Evolutionary conservation across 768 basidiomycete genomes (phyloP), one percentile per base, ranked within the genome.

Genomic region (Mycena capillaripes): DNA sequence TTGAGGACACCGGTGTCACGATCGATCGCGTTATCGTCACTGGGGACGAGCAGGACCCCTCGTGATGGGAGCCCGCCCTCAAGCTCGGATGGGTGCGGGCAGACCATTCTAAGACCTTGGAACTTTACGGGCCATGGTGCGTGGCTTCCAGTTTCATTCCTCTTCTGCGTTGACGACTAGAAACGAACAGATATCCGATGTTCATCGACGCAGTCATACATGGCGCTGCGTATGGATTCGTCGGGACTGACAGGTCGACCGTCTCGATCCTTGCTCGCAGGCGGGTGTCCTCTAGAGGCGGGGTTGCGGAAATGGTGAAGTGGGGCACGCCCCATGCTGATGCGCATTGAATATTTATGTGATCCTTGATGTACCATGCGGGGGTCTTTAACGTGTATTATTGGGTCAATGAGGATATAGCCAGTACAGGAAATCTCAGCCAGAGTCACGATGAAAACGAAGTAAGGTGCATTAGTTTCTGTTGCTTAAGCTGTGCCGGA

Each of bases 201-300:
- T 72, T 89, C 53, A 74, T 89, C n/a, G 88, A 89, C 68, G 84
- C 86, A 3, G 84, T 84, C 17, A 81, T 87, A 48, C 89, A 89
- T 65, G 85, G 84, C 1, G 78, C 71, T 53, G 88, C 82, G 4
- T 72, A 78, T 11, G 89, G 87, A 21, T 83, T 89, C 64, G 84
- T 89, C 1, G 88, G 89, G n/a, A 88, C 87, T 3, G 80, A 84
- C n/a, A 71, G 76, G 36, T 88, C 87, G 42, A 88, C 88, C n/a
- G 87, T 87, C 78, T 85, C 86, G 10, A 70, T 86, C 29, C 61
- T 89, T 36, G 84, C 87, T 0, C 77, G 78, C 21, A 81, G 86
- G 29, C 77, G 88, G 14, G 87, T 88, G 58, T 73, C 81, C 56
- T 83, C 85, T 36, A 70, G 82, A 2, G 81, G 78, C 44, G 87